Percentiles rank a stretch among this genome's conserved stretches.
phyloP scores from a whole-genome alignment of 2,329 filamentous ascomycete genomes.

The Lanzia echinophila region DNA sequence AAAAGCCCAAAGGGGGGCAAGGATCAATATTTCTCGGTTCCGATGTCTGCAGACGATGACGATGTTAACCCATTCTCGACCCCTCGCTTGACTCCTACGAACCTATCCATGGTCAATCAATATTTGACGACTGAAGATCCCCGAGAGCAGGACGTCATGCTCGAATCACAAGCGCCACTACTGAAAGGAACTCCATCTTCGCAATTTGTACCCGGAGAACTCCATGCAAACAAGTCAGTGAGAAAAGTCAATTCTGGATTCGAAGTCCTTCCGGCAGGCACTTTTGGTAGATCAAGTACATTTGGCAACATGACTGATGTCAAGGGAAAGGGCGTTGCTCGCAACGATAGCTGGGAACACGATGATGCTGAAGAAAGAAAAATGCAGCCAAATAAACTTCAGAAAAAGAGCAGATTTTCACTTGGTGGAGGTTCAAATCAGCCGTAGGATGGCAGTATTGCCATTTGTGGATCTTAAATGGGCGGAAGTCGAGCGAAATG shows the following conservation, averaged over 20 bases:
- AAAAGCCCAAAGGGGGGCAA: conserved; percentile 5
- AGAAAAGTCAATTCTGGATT: conserved; percentile 36
- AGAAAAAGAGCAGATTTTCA: conserved; percentile 6
- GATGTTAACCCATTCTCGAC: conserved; percentile 18
- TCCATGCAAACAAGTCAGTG: conserved; percentile 31
- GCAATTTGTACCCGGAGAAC: conserved; percentile 31
- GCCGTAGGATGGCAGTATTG: neutral
- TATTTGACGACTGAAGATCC: neutral
- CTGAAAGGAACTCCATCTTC: conserved; percentile 21
- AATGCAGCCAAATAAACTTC: conserved; percentile 2
- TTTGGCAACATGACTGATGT: conserved; percentile 22
- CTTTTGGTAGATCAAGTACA: conserved; percentile 8
- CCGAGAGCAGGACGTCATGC: neutral
- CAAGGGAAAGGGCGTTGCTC: conserved; percentile 12
- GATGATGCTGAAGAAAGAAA: conserved; percentile 20
- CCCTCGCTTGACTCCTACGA: conserved; percentile 6
- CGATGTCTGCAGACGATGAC: conserved; percentile 15
- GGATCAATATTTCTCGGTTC: conserved; percentile 21
- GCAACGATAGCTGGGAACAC: conserved; percentile 10
- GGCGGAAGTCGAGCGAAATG: neutral
- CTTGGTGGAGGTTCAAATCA: neutral
- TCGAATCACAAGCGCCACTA: conserved; percentile 11
- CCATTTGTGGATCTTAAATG: neutral
- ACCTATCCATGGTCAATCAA: conserved; percentile 3
- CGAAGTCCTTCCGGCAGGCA: conserved; percentile 36